Percentiles rank a stretch among this genome's conserved stretches.
phyloP scores from a whole-genome alignment of 148 eudicot genomes.

The Silene conica region DNA sequence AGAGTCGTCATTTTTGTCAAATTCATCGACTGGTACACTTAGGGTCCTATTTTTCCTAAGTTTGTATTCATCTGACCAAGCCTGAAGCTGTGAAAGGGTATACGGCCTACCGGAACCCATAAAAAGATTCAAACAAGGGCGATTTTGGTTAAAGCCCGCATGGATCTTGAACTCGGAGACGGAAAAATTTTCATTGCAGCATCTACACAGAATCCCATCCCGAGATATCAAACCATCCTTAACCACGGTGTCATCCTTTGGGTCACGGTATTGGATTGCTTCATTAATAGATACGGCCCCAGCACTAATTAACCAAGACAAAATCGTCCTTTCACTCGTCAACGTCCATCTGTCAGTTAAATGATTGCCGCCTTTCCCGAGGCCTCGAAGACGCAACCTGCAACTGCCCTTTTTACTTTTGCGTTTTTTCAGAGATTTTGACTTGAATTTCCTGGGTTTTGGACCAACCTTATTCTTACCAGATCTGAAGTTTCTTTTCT shows the following conservation, averaged over 20 bases:
- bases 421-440: conserved; percentile 45
- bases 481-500: conserved; percentile 41
- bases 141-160: conserved; percentile 61
- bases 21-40: conserved; percentile 45
- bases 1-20: conserved; percentile 84
- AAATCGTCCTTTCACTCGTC: conserved; percentile 51
- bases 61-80: conserved; percentile 96
- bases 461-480: conserved; percentile 26
- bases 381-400: conserved; percentile 68
- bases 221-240: conserved; percentile 68
- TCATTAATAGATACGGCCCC: conserved; percentile 59
- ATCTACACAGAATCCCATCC: conserved; percentile 74
- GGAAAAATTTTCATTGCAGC: conserved; percentile 63
- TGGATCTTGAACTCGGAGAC: conserved; percentile 65
- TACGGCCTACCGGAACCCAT: conserved; percentile 80
- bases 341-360: conserved; percentile 49
- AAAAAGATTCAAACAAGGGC: conserved; percentile 73
- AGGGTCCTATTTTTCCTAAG: conserved; percentile 48
- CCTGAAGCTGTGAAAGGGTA: conserved; percentile 83
- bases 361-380: conserved; percentile 58
- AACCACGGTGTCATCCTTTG: conserved; percentile 57
- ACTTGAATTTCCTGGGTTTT: conserved; percentile 27
- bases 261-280: conserved; percentile 58
- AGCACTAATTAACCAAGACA: conserved; percentile 70
- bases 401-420: conserved; percentile 76